Percentiles rank a stretch among this genome's conserved stretches.
Evolutionary conservation across 345 rosid species (phyloP).

Genomic region (Mangifera indica): DNA sequence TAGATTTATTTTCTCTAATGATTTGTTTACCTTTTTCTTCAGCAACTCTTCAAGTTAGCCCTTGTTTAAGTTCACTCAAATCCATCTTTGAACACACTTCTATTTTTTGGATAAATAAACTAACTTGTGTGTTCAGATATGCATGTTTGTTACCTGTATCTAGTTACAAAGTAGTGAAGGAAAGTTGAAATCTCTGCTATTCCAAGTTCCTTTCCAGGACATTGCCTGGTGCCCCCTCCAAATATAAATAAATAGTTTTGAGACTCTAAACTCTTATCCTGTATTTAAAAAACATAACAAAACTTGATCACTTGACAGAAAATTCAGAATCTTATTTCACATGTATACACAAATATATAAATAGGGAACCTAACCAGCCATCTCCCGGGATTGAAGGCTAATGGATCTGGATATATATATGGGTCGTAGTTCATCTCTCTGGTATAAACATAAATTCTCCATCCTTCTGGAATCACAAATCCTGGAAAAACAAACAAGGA

Average conservation of each 20-base stretch:
- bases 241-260: slow-evolving; percentile 58
- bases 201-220: slow-evolving; percentile 96
- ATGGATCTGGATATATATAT: slow-evolving; percentile 60
- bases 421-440: slow-evolving; percentile 83
- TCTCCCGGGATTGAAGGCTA: slow-evolving; percentile 90
- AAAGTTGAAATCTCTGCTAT: slow-evolving; percentile 84
- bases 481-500: slow-evolving; percentile 40
- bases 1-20: no score
- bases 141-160: slow-evolving; percentile 52
- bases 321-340: background rate
- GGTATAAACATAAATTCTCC: slow-evolving; percentile 91
- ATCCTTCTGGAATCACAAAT: slow-evolving; percentile 75
- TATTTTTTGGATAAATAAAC: no score
- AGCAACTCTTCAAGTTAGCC: no score
- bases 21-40: no score
- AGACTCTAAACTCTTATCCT: slow-evolving; percentile 72
- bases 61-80: no score
- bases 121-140: no score
- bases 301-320: background rate
- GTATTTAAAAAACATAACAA: slow-evolving; percentile 9
- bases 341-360: background rate
- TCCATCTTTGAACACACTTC: no score
- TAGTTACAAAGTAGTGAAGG: slow-evolving; percentile 87
- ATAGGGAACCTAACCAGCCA: slow-evolving; percentile 55
- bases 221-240: slow-evolving; percentile 88